Evolutionary conservation across 1,139 yeast species (phyloP).

Genomic region (Meyerozyma athensensis): DNA sequence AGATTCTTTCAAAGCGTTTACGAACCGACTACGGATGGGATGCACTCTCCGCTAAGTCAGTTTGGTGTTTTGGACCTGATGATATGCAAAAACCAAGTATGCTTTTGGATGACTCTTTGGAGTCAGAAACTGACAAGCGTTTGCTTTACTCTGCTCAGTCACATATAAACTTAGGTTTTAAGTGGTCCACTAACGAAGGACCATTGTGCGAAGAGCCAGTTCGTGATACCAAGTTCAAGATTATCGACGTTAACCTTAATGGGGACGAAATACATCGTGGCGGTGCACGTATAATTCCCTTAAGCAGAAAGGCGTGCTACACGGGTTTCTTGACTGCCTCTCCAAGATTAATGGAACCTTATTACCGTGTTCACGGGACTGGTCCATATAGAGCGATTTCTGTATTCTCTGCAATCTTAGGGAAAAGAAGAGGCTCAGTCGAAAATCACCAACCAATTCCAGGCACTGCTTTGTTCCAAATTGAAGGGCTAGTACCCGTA

Average conservation of each 20-base stretch:
- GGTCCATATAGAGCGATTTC: slow-evolving; percentile 45
- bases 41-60: slow-evolving; percentile 71
- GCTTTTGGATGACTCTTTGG: slow-evolving; percentile 69
- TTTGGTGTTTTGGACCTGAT: slow-evolving; percentile 77
- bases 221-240: slow-evolving; percentile 63
- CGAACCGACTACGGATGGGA: slow-evolving; percentile 72
- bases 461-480: slow-evolving; percentile 65
- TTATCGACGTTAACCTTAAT: slow-evolving; percentile 58
- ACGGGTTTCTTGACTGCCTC: slow-evolving; percentile 74
- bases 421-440: slow-evolving; percentile 59
- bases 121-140: slow-evolving; percentile 57
- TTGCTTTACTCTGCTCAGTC: slow-evolving; percentile 45
- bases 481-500: slow-evolving; percentile 72
- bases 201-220: slow-evolving; percentile 87
- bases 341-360: slow-evolving; percentile 82
- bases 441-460: slow-evolving; percentile 52
- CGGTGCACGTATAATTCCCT: slow-evolving; percentile 77
- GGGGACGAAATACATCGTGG: slow-evolving; percentile 45
- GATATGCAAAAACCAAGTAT: slow-evolving; percentile 52
- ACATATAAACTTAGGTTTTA: slow-evolving; percentile 68
- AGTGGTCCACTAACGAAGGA: slow-evolving; percentile 82
- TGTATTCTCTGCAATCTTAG: slow-evolving; percentile 48
- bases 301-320: slow-evolving; percentile 80
- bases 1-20: slow-evolving; percentile 49
- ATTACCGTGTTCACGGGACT: slow-evolving; percentile 58